Evolutionary conservation across 768 basidiomycete species (phyloP), one percentile per base, ranked within the genome.

Genomic region (Cystoderma amianthinum): DNA sequence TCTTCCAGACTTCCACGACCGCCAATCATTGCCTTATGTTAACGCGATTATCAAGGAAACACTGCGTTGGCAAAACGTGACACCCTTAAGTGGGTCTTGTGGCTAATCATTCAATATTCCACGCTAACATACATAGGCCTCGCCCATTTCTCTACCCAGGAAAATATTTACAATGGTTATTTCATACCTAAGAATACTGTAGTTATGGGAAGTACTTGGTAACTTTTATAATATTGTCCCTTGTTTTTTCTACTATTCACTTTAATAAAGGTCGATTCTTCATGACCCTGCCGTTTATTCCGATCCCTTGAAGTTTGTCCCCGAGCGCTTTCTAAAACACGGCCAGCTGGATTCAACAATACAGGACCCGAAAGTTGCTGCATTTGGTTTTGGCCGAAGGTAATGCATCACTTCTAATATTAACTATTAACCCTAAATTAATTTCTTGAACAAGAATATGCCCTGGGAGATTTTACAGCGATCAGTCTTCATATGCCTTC

Each of bases 1-100:
- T 3, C 47, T 71, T 3, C 72, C 69, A 1, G 53, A 54, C 7
- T 59, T 65, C 21, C 44, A 48, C 4, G 68, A 70, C 40, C 36
- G 56, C 24, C 43, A 42, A 6, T 41, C 42, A 18, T 51, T 74
- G 7, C 66, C 63, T 2, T 74, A 67, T 40, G 42, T 68, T 16
- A 55, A 63, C 20, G 58, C 58, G 2, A 45, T 68, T 7, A 33
- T 67, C 16, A 57, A 62, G 37, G 67, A 69, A 37, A 37, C 46
- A 1, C 37, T 44, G 6, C 42, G 56, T 18, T 55, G 57, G 58
- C 36, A 47, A 16, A 44, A 35, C 17, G 52, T 50, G 1, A 44
- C 41, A 13, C 47, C 49, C 17, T 30, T 50, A 21, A 53, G 57
- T 53, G 36, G 1, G n/a, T n/a, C n/a, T 48, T 28, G n/a, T n/a